Evolutionary conservation across 2,329 filamentous ascomycete species (phyloP), one percentile per base, ranked within the genome.

Genomic region (Sarocladium oryzae): DNA sequence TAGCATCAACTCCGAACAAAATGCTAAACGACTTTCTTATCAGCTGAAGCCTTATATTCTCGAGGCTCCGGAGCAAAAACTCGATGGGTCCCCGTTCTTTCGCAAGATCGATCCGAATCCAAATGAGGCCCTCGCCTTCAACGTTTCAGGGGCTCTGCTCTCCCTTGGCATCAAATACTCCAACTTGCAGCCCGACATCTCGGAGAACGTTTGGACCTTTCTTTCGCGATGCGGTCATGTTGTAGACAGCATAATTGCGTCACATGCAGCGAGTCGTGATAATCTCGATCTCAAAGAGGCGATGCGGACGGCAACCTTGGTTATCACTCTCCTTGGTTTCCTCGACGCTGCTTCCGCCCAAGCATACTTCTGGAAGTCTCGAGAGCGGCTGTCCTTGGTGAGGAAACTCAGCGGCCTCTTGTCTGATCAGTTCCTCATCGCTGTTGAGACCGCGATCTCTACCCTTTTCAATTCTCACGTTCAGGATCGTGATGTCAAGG

Each of bases 261-360:
- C 43, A 4, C 30, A 49, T 16, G 32, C 33, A 15, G 46, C 46
- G 9, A 36, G 20, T 11, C 46, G 32, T 18, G 78, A 81, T 46
- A 74, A 75, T 54, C 76, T 79, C 36, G 79, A 81, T 51, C 67
- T 85, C 11, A 83, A 86, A 51, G 82, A 88, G 60, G 82, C 84
- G 49, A 74, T 86, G 51, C 75, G 82, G 24, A 81, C 87, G 50
- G 82, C 89, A 50, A 89, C 86, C 16, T 81, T 96, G 56, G 82
- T 87, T 6, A 81, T 95, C 45, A 92, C 92, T 0, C 73, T 99
- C n/a, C 70, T 96, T 21, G 95, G 93, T 0, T 96, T 99, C 63
- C 70, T 99, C 50, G 83, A 92, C 62, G 91, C 90, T 20, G 85
- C 86, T 3, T 84, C 90, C 3, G 81, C 83, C 5, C 82, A 91